Evolutionary conservation across 768 basidiomycete genomes (phyloP).

Genomic region (Botryobasidium botryosum): DNA sequence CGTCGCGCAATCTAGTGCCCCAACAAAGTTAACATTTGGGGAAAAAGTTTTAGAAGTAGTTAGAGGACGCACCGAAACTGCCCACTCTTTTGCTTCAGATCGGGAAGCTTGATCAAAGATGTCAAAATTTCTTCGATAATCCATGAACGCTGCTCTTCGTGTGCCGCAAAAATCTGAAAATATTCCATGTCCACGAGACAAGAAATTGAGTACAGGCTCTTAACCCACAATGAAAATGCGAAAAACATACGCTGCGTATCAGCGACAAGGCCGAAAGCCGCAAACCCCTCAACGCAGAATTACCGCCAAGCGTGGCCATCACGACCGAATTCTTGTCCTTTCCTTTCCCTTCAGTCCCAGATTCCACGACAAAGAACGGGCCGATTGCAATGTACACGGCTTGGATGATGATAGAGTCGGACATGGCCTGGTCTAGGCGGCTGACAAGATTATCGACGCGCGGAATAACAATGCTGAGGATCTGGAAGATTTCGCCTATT

Average conservation of each 20-base stretch:
- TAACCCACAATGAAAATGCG: conserved; percentile 2
- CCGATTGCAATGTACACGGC: conserved; percentile 87
- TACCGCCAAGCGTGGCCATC: conserved; percentile 40
- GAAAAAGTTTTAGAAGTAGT: background rate
- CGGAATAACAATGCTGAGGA: conserved; percentile 51
- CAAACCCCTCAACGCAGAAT: conserved; percentile 64
- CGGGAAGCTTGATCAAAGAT: conserved; percentile 77
- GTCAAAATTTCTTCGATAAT: conserved; percentile 94
- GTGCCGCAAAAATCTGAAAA: conserved; percentile 71
- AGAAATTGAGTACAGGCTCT: background rate
- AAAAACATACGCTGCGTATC: conserved; percentile 57
- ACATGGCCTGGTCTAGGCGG: conserved; percentile 55
- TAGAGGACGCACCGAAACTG: conserved; percentile 53
- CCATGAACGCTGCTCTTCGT: conserved; percentile 85
- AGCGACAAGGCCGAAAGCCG: conserved; percentile 68
- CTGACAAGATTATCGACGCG: conserved; percentile 58
- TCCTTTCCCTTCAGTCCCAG: conserved; percentile 33
- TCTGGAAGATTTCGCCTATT: conserved; percentile 50
- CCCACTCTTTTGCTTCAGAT: conserved; percentile 76
- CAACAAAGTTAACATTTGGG: background rate
- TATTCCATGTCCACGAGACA: background rate
- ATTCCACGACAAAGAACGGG: conserved; percentile 82
- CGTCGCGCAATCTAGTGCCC: conserved; percentile 57
- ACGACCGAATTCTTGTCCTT: conserved; percentile 34
- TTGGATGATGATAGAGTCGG: conserved; percentile 81